Base-by-base conservation (phyloP, 2,329 filamentous ascomycete species). In the Rhynchosporium secalis region DNA sequence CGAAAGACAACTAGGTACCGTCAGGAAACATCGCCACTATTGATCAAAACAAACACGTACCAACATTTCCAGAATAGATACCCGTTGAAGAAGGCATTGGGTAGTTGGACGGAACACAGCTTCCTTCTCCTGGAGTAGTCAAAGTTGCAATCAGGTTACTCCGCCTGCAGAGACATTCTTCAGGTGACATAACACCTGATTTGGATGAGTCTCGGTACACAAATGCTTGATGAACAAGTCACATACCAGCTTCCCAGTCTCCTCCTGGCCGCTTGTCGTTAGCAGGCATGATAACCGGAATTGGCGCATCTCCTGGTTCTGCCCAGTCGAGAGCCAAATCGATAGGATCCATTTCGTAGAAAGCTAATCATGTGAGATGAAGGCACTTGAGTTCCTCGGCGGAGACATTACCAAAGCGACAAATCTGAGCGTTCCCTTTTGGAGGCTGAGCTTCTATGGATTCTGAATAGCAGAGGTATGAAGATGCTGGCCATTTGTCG, bases 241-340 rank as follows among this genome's bases (percentile, higher is more conserved):
- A 61, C 59, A 77, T 79, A 64, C 80, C 81, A 6, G 82, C 88
- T 69, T 92, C 89, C 90, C 90, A 93, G 72, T 92, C 89, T n/a
- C 90, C 90, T 9, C 90, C 90, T 0, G 89, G 82, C 43, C 88
- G 81, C 72, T 88, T 89, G 73, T 92, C 89, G 75, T 92, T 91
- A 54, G 90, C 90, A 31, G 72, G 70, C 69, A 72, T 72, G 28
- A 73, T 72, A 6, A 75, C 71, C 1, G 73, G 74, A 64, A 75
- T 76, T 62, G 71, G 62, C 64, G 68, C 49, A 60, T 70, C 66
- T 48, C 61, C 63, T n/a, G 67, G 64, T 33, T 72, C 62, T 28
- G 58, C 80, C 81, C 86, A 89, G 62, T 82, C 78, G 40, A 90
- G 76, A 28, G 87, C 84, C 46, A 80, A 78, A 72, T 83, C 80